Evolutionary conservation across 257 asterid species (phyloP).

Genomic region (Petrea volubilis): DNA sequence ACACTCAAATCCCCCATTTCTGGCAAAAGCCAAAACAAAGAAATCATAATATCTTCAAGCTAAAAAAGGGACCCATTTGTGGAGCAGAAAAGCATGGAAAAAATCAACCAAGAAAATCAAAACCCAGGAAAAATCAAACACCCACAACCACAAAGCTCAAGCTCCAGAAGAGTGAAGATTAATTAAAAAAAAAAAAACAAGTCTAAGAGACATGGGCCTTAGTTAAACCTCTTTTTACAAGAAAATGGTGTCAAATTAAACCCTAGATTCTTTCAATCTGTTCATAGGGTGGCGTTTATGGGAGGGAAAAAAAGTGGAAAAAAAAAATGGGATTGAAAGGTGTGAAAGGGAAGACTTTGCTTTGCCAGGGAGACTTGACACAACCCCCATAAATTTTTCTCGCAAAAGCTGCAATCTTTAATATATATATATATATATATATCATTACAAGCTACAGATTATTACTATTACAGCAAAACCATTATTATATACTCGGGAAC

Average conservation of each 20-base stretch:
- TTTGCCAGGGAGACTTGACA: slow-evolving; percentile 44
- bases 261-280: slow-evolving; percentile 62
- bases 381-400: slow-evolving; percentile 19
- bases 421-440: neutral
- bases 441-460: slow-evolving; percentile 14
- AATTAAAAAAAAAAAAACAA: neutral
- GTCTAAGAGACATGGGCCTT: slow-evolving; percentile 34
- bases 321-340: slow-evolving; percentile 43
- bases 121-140: slow-evolving; percentile 14
- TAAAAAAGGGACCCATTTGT: too few species aligned
- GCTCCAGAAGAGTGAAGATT: slow-evolving; percentile 17
- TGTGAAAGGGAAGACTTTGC: slow-evolving; percentile 76
- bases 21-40: slow-evolving; percentile 16
- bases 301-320: neutral
- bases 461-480: slow-evolving; percentile 9
- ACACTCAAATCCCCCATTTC: slow-evolving; percentile 25
- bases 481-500: neutral
- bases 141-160: slow-evolving; percentile 6
- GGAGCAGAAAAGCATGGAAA: slow-evolving; percentile 11
- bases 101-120: slow-evolving; percentile 5
- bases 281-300: slow-evolving; percentile 9
- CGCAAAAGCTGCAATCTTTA: slow-evolving; percentile 41
- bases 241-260: slow-evolving; percentile 37
- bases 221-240: slow-evolving; percentile 32
- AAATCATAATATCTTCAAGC: slow-evolving; percentile 1